Base-by-base conservation (phyloP, 140 eudicot species). In the Erigeron philadelphicus region DNA sequence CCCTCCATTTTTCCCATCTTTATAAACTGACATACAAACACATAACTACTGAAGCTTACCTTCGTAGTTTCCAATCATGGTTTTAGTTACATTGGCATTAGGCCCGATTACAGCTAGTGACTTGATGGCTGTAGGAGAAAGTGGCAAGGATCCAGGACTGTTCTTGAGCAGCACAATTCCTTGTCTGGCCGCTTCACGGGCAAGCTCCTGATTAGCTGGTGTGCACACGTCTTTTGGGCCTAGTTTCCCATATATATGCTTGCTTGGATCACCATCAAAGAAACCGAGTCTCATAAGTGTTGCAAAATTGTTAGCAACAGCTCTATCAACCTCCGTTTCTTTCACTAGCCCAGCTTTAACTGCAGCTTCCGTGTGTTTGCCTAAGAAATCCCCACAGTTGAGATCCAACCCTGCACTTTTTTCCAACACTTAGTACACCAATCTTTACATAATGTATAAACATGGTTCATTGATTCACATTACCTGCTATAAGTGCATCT, bases 31-130 rank as follows among this genome's bases (percentile, higher is more conserved):
- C 38, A 49, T 17, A 67, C 25, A 19, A 0, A 48, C 15, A 19
- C 52, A 53, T 44, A 18, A 55, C 53, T 70, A 23, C 13, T 0
- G 25, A 17, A 15, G 49, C 19, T 53, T 53, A 71, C 98, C 98
- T 85, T 85, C 99, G 62, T 94, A 89, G 75, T 85, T 89, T 9
- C 99, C 99, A 1, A 94, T 72, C 99, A 94, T 94, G 74, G 95
- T 85, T 72, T 77, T 76, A 6, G 94, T 87, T 68, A 71, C 94
- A 74, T 94, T 83, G 58, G 95, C 97, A 54, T 94, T 94, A 19
- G 97, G 99, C 59, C 99, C 99, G 38, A 94, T 94, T 0, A 94
- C 97, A 0, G 99, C 99, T 10, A 94, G 62, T 13, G 97, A 84
- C 79, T 89, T 87, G 66, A 85, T 83, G 80, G 82, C 40, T 8